Base-by-base conservation (phyloP, 2,329 filamentous ascomycete species). In the Pyricularia sp. region DNA sequence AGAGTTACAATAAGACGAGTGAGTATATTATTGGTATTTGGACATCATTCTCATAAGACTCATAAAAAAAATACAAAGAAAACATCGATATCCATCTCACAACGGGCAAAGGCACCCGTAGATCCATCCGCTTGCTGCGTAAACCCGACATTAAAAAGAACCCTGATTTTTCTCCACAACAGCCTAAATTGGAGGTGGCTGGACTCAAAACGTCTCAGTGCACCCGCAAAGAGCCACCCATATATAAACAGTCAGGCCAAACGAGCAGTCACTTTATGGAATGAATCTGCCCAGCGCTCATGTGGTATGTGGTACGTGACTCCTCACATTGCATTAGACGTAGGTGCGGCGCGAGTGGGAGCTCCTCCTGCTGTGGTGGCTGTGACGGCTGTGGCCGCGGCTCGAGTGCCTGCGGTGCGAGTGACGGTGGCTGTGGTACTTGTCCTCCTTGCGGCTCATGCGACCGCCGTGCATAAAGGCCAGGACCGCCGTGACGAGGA, bases 401-500 rank as follows among this genome's bases (percentile, higher is more conserved):
- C 75, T 78, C 70, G 78, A 80, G 69, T 79, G 78, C 70, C 77
- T 78, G 64, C 79, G 80, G 72, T 81, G 81, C 70, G 78, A 76
- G 70, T 82, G 81, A 68, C 80, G 79, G 73, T 77, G 75, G 72
- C 77, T 75, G 42, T 73, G 74, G 70, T 79, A 82, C 73, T 86
- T 84, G 69, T 80, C 78, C 72, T 85, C 82, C 69, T 77, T 73
- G 72, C 73, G 66, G 72, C 81, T 30, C 59, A 73, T 30, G 71
- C 75, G 77, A 70, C 82, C 83, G 76, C 80, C 90, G 78, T 82
- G 85, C 72, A 83, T 77, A 72, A 82, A 85, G 30, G 93, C 92
- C 63, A 95, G 82, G 31, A 94, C 79, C 67, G 88, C 86, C 3
- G 92, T 95, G 76, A 90, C 82, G 77, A 90, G 89, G 81, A 97